These are phyloP conservation scores for Pelargonium nanum DNA, from an alignment of 345 rosid genomes.

Conservation along the genomic window DNA sequence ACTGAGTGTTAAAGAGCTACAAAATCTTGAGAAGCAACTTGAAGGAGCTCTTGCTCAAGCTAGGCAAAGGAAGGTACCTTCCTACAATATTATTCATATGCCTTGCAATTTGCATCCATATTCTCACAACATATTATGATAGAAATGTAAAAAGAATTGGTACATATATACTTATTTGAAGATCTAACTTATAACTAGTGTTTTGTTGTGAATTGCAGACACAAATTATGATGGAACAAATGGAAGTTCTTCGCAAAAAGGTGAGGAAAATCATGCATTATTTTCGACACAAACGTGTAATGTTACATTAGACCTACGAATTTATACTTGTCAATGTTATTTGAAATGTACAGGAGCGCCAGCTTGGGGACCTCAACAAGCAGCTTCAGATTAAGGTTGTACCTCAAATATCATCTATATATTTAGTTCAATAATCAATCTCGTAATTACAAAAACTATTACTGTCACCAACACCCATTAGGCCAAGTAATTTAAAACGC, in stretches of 20 bases:
- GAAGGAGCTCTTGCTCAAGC: conserved; percentile 65
- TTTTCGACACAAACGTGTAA: not conserved
- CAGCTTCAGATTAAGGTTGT: conserved; percentile 65
- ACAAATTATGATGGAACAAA: conserved; percentile 66
- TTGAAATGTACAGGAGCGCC: conserved; percentile 52
- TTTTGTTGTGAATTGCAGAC: conserved; percentile 27
- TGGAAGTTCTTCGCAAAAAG: conserved; percentile 81
- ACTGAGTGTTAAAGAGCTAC: conserved; percentile 57
- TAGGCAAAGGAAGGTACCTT: conserved; percentile 66
- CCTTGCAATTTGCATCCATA: not conserved
- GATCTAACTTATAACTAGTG: not conserved
- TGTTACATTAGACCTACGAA: not conserved
- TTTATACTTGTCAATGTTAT: not conserved
- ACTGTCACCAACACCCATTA: too few relatives aligned
- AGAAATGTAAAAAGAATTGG: not conserved
- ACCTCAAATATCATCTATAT: not conserved
- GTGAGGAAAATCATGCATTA: conserved; percentile 14
- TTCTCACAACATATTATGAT: not conserved
- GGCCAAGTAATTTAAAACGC: too few relatives aligned
- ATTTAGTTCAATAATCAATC: not conserved
- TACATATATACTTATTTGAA: not conserved
- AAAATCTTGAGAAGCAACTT: conserved; percentile 69
- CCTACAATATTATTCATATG: not conserved
- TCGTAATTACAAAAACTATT: too few relatives aligned
- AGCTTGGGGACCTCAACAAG: conserved; percentile 81